Base-by-base conservation (phyloP, 768 basidiomycete species). In the Tephrocybe sp. region DNA sequence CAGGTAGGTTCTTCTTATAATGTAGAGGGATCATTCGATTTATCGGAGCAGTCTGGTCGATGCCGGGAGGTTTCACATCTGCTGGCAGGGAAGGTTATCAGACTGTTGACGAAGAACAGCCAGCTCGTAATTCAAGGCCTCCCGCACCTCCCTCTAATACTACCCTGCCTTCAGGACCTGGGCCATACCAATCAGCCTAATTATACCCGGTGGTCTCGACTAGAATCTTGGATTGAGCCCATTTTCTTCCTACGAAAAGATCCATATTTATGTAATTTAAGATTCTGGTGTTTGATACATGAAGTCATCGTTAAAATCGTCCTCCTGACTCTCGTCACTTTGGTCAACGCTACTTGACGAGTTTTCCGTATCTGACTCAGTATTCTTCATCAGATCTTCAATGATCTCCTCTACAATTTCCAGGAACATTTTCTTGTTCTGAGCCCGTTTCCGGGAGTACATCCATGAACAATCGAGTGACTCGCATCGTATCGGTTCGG, bases 391-490 rank as follows among this genome's bases (percentile, higher is more conserved):
- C 42, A 78, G 50, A 31, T 71, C 71, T 32, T 70, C 61, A 15
- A 67, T 54, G 15, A 73, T 45, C 28, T 68, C 66, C 39, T 64
- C 47, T 30, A 73, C 61, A n/a, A 65, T 55, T 12, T 60, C 63
- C 22, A 73, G 54, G 46, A 71, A 66, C 28, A 71, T 70, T 37
- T 69, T 56, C 45, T 68, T 70, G 21, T 63, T 62, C 42, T 86
- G 83, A 5, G 77, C 72, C 57, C 81, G 84, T 52, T 77, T 80
- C 28, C 91, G 74, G 25, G 85, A 79, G 57, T 83, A 97, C 27
- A 93, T 65, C 82, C 90, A 87, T 0, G 86, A 79, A 63, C 95
- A 98, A 61, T 97, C 93, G 38, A 90, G 70, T 7, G 90, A 92
- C 59, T 88, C 84, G 67, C 95, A 98, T 27, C 77, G 65, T 38